Percentiles rank a stretch among this genome's conserved stretches.
These are phyloP conservation scores for Solanum pinnatisectum DNA, from an alignment of 257 asterid genomes.

Conservation along the genomic window DNA sequence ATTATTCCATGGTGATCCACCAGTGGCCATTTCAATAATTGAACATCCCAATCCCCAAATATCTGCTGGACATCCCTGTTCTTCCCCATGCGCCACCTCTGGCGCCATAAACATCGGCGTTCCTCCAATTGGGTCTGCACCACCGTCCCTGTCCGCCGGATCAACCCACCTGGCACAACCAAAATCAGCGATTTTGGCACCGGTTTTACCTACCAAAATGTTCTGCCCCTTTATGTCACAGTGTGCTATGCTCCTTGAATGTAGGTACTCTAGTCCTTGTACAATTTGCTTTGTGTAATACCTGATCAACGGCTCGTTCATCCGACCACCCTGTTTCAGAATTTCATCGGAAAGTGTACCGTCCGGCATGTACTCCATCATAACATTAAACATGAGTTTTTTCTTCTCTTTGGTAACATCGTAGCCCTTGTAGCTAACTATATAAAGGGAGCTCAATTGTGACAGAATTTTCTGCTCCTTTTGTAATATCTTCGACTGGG, in stretches of 20 bases:
- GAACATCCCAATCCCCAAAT: slow-evolving; percentile 82
- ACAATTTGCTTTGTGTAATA: slow-evolving; percentile 27
- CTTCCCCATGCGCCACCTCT: slow-evolving; percentile 61
- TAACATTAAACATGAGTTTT: slow-evolving; percentile 29
- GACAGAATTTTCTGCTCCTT: slow-evolving; percentile 45
- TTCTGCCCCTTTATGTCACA: slow-evolving; percentile 71
- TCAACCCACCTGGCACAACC: slow-evolving; percentile 51
- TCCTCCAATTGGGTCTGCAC: slow-evolving; percentile 15
- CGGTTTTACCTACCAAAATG: slow-evolving; percentile 28
- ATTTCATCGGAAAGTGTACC: slow-evolving; percentile 35
- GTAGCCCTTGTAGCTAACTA: slow-evolving; percentile 48
- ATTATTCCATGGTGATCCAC: slow-evolving; percentile 55
- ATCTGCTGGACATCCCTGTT: slow-evolving; percentile 61
- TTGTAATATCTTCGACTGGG: slow-evolving; percentile 23
- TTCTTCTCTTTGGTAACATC: slow-evolving; percentile 33
- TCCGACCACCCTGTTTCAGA: slow-evolving; percentile 14
- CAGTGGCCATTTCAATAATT: slow-evolving; percentile 62
- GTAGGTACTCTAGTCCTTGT: slow-evolving; percentile 50
- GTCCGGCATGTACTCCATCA: slow-evolving; percentile 39
- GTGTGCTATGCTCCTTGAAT: slow-evolving; percentile 57
- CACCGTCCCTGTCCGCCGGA: not conserved
- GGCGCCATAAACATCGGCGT: slow-evolving; percentile 85
- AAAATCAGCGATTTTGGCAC: slow-evolving; percentile 54
- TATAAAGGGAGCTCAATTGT: slow-evolving; percentile 15
- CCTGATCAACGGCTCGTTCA: slow-evolving; percentile 29